Evolutionary conservation across 345 rosid genomes (phyloP).

Genomic region (Nasturtium officinale): DNA sequence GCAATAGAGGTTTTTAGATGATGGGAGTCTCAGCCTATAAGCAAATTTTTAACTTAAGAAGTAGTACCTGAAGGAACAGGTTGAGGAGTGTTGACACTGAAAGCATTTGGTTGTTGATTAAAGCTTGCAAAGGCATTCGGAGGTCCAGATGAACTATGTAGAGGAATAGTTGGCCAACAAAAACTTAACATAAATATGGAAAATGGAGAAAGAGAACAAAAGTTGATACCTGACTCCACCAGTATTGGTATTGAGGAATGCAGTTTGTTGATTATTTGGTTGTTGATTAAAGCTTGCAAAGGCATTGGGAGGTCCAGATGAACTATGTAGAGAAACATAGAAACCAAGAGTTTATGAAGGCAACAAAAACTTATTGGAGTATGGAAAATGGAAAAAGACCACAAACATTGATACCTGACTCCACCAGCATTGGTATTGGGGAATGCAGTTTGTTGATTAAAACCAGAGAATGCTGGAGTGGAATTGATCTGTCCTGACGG

Average conservation of each 20-base stretch:
- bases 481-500: constrained; percentile 48
- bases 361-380: neutral
- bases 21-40: constrained; percentile 4
- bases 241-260: constrained; percentile 45
- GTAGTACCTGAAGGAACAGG: constrained; percentile 41
- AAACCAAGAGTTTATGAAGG: constrained; percentile 4
- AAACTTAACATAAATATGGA: neutral
- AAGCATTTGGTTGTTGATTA: constrained; percentile 48
- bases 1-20: constrained; percentile 19
- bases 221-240: constrained; percentile 47
- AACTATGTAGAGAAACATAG: constrained; percentile 38
- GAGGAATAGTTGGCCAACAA: constrained; percentile 41
- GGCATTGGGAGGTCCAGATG: constrained; percentile 50
- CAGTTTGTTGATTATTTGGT: constrained; percentile 47
- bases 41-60: neutral
- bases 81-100: constrained; percentile 38
- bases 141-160: constrained; percentile 51
- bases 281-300: constrained; percentile 51
- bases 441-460: constrained; percentile 52
- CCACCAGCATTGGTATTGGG: constrained; percentile 45
- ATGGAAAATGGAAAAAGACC: constrained; percentile 20
- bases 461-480: constrained; percentile 54
- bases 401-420: constrained; percentile 43
- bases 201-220: constrained; percentile 16
- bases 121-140: constrained; percentile 49